phyloP scores from a whole-genome alignment of 768 basidiomycete genomes.

The Trametes elegans region DNA sequence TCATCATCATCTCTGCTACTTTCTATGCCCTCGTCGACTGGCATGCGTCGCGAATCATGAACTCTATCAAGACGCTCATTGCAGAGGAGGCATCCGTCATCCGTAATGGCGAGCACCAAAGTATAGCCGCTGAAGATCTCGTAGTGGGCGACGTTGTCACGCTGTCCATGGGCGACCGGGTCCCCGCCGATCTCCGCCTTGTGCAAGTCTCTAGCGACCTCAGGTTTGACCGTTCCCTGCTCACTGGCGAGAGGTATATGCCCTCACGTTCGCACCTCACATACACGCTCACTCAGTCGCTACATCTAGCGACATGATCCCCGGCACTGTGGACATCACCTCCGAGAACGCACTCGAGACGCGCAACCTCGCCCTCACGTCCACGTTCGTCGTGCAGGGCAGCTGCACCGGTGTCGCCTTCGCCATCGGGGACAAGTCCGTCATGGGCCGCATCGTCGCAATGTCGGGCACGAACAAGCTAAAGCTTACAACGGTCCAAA shows the following conservation, averaged over 20 bases:
- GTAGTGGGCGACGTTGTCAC: slow-evolving; percentile 67
- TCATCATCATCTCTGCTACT: slow-evolving; percentile 40
- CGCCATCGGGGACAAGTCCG: slow-evolving; percentile 48
- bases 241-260: slow-evolving; percentile 60
- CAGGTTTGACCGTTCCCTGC: slow-evolving; percentile 58
- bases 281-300: slow-evolving; percentile 31
- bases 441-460: slow-evolving; percentile 49
- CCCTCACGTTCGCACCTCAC: slow-evolving; percentile 27
- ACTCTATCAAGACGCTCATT: slow-evolving; percentile 63
- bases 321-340: slow-evolving; percentile 42
- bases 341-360: slow-evolving; percentile 36
- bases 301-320: slow-evolving; percentile 40
- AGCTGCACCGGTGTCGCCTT: slow-evolving; percentile 48
- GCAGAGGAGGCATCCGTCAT: slow-evolving; percentile 63
- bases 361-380: slow-evolving; percentile 59
- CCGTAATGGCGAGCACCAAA: slow-evolving; percentile 46
- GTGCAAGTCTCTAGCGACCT: slow-evolving; percentile 59
- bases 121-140: slow-evolving; percentile 51
- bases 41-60: slow-evolving; percentile 56
- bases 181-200: slow-evolving; percentile 71
- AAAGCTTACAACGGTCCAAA: slow-evolving; percentile 46
- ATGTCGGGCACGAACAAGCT: slow-evolving; percentile 47
- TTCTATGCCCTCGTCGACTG: slow-evolving; percentile 56
- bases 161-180: slow-evolving; percentile 62
- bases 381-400: slow-evolving; percentile 50